These are phyloP conservation scores for Whalleya microplaca DNA, from an alignment of 2,329 filamentous ascomycete genomes.

Conservation along the genomic window DNA sequence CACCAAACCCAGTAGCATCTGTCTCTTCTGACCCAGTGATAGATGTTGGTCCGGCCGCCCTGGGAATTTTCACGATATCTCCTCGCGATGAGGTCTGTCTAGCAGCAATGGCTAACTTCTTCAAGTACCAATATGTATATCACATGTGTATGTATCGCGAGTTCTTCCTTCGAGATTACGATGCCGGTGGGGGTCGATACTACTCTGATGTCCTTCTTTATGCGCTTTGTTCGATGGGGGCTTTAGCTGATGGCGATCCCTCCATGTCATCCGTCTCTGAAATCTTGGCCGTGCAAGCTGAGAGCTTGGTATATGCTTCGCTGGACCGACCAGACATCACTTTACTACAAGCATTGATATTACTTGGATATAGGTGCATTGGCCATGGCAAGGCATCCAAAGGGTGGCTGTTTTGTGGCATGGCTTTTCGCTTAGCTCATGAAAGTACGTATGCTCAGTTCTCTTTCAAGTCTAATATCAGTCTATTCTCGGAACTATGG, in stretches of 20 bases:
- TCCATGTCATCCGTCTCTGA: slow-evolving; percentile 42
- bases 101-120: slow-evolving; percentile 51
- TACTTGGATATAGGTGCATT: slow-evolving; percentile 52
- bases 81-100: slow-evolving; percentile 50
- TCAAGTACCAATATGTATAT: slow-evolving; percentile 52
- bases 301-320: slow-evolving; percentile 48
- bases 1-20: background rate
- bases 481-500: no score
- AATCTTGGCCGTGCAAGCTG: slow-evolving; percentile 49
- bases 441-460: slow-evolving; percentile 42
- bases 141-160: slow-evolving; percentile 56
- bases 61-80: slow-evolving; percentile 40
- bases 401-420: slow-evolving; percentile 56
- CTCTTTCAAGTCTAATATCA: no score
- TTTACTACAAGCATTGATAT: slow-evolving; percentile 48
- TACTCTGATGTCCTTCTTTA: slow-evolving; percentile 55
- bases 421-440: slow-evolving; percentile 55
- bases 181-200: slow-evolving; percentile 49
- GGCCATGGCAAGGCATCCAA: slow-evolving; percentile 52
- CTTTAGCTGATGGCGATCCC: slow-evolving; percentile 47
- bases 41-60: slow-evolving; percentile 12
- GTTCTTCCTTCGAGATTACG: slow-evolving; percentile 54
- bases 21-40: slow-evolving; percentile 16
- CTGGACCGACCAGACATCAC: slow-evolving; percentile 52
- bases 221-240: slow-evolving; percentile 52